These are phyloP conservation scores for Myxozyma mucilagina DNA, from an alignment of 805 yeast species.

Conservation along the genomic window DNA sequence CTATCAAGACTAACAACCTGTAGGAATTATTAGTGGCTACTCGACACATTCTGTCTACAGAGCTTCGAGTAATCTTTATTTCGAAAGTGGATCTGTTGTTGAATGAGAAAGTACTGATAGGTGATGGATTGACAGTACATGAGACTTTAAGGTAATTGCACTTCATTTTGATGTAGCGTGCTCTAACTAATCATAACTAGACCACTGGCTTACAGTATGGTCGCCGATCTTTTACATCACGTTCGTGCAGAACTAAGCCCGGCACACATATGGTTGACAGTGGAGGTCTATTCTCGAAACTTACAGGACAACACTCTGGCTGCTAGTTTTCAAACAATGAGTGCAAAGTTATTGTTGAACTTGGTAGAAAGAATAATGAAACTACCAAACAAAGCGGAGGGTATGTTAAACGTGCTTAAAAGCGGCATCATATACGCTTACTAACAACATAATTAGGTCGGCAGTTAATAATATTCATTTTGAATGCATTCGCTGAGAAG, in stretches of 20 bases:
- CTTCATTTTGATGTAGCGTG: background rate
- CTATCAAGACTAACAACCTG: too few relatives aligned
- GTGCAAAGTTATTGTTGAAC: constrained; percentile 85
- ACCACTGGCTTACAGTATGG: constrained; percentile 91
- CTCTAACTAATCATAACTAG: background rate
- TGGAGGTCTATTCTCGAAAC: constrained; percentile 74
- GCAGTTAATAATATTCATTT: constrained; percentile 79
- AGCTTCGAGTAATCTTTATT: constrained; percentile 75
- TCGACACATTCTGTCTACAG: constrained; percentile 90
- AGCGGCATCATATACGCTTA: background rate
- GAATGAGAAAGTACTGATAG: constrained; percentile 83
- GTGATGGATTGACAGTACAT: constrained; percentile 87
- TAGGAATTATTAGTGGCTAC: constrained; percentile 85
- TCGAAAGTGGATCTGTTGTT: constrained; percentile 83
- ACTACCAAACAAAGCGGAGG: constrained; percentile 73
- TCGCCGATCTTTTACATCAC: constrained; percentile 93
- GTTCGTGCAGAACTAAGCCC: constrained; percentile 81
- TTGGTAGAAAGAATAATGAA: constrained; percentile 85
- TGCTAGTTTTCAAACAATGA: constrained; percentile 91
- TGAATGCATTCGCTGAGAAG: constrained; percentile 83
- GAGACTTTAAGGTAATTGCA: constrained; percentile 64
- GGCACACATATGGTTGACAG: constrained; percentile 83
- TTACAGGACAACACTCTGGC: constrained; percentile 80
- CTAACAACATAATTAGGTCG: constrained; percentile 47
- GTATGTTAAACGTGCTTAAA: background rate